Conservation (phyloP, 352 stramenopile genomes). For the Phytophthora niederhauseri region DNA sequence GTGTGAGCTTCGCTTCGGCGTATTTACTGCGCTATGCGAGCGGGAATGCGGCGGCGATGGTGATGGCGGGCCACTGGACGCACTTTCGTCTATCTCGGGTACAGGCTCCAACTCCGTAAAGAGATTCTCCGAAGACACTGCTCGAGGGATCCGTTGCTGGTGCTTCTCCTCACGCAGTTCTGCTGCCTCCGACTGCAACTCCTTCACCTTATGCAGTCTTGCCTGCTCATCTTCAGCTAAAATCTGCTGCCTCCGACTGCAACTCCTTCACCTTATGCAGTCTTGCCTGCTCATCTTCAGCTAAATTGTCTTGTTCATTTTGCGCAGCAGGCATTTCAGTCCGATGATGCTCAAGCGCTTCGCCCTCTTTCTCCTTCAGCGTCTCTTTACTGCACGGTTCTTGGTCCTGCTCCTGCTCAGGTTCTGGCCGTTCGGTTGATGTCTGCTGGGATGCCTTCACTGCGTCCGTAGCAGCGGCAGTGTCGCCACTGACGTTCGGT, state of each 20-base stretch:
- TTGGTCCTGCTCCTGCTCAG: slow-evolving; percentile 40
- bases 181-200: slow-evolving; percentile 14
- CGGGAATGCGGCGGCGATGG: slow-evolving; percentile 34
- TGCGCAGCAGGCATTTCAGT: slow-evolving; percentile 8
- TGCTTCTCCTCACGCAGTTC: slow-evolving; percentile 35
- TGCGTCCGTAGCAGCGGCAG: slow-evolving; percentile 3
- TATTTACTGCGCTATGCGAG: slow-evolving; percentile 35
- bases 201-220: slow-evolving; percentile 26
- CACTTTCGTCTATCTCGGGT: slow-evolving; percentile 58
- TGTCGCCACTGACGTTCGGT: slow-evolving; percentile 27
- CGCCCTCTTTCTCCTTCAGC: neutral
- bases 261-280: slow-evolving; percentile 25
- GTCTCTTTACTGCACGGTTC: slow-evolving; percentile 24
- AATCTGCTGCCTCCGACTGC: slow-evolving; percentile 17
- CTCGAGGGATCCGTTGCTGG: slow-evolving; percentile 26
- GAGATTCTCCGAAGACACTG: slow-evolving; percentile 34
- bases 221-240: slow-evolving; percentile 24
- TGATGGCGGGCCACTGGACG: slow-evolving; percentile 32
- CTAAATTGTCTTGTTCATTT: slow-evolving; percentile 9
- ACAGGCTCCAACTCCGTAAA: slow-evolving; percentile 54
- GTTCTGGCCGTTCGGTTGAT: slow-evolving; percentile 29
- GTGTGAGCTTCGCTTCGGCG: slow-evolving; percentile 16
- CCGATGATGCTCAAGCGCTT: slow-evolving; percentile 6
- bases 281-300: slow-evolving; percentile 23
- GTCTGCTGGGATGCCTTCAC: slow-evolving; percentile 12